These are phyloP conservation scores for Rutstroemia sp. DNA, from an alignment of 2,329 filamentous ascomycete species.

Conservation along the genomic window DNA sequence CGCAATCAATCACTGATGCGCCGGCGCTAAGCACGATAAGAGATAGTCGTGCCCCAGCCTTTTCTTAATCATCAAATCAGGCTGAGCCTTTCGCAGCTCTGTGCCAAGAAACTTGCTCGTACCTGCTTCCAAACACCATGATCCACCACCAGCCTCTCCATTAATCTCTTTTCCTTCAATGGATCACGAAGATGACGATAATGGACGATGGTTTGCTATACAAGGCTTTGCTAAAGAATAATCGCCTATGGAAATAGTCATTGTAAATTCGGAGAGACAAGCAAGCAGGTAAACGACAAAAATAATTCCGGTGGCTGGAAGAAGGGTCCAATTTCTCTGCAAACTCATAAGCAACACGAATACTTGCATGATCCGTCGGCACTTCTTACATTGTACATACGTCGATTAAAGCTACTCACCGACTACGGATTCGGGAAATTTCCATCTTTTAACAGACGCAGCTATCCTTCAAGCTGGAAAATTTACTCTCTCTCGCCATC, in stretches of 20 bases:
- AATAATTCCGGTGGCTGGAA: constrained; percentile 7
- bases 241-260: not conserved
- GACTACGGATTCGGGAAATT: not conserved
- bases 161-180: constrained; percentile 2
- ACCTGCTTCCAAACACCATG: not conserved
- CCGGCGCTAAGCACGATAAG: too few relatives aligned
- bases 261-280: not conserved
- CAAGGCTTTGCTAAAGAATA: not conserved
- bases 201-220: not conserved
- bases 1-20: too few relatives aligned
- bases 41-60: too few relatives aligned
- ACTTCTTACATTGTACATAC: not conserved
- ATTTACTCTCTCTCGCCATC: not conserved
- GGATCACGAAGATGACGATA: not conserved
- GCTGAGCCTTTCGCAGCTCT: not conserved
- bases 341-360: constrained; percentile 1
- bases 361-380: constrained; percentile 6
- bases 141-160: constrained; percentile 8
- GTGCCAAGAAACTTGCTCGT: not conserved
- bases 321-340: not conserved
- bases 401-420: not conserved
- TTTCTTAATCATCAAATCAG: too few relatives aligned
- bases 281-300: not conserved
- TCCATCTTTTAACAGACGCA: not conserved
- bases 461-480: not conserved